A percentile compares a stretch with the other conserved stretches of the same genome.
Conservation (phyloP, 257 asterid genomes). For the Solanum verrucosum region DNA sequence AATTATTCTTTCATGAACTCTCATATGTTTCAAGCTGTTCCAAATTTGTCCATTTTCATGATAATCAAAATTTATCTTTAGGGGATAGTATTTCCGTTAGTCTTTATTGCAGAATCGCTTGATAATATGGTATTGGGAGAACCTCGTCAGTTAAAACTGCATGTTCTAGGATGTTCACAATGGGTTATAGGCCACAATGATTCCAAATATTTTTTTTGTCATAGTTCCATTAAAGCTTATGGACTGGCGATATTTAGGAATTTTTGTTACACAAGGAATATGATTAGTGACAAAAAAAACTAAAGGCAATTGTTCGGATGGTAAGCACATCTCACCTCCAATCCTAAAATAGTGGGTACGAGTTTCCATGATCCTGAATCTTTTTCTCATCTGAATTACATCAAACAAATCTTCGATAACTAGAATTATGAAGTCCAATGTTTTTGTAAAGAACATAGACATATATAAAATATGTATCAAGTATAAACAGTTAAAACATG, state of each 20-base stretch:
- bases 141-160: neutral
- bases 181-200: neutral
- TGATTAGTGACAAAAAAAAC: neutral
- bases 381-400: neutral
- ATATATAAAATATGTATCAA: too few relatives aligned
- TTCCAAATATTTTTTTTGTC: neutral
- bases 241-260: neutral
- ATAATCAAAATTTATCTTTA: too few relatives aligned
- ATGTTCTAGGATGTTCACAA: neutral
- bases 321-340: neutral
- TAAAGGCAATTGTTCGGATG: too few relatives aligned
- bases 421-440: neutral
- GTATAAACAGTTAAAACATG: neutral
- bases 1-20: neutral
- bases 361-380: neutral
- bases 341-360: neutral
- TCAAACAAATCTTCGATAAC: neutral
- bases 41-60: neutral
- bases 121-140: neutral
- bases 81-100: neutral
- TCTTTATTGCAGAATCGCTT: too few relatives aligned
- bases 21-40: too few relatives aligned
- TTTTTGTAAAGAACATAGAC: neutral
- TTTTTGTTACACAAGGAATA: too few relatives aligned
- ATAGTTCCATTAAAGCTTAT: neutral